Percentiles rank a stretch among this genome's conserved stretches.
Conservation (phyloP, 202 grass and related monocot genomes). For the Digitaria exilis region DNA sequence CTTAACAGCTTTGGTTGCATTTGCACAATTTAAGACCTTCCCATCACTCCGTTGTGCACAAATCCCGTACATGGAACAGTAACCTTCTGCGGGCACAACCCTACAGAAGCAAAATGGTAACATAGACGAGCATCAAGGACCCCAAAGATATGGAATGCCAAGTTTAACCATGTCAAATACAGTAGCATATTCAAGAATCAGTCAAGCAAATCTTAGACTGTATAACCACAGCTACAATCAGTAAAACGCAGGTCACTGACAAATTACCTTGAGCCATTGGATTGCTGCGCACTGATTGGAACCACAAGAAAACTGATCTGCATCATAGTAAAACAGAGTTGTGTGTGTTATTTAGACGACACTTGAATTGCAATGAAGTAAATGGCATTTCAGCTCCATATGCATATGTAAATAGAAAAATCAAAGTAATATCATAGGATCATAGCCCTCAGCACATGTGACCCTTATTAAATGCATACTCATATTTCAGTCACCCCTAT, state of each 20-base stretch:
- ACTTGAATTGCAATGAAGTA: constrained; percentile 7
- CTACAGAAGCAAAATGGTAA: constrained; percentile 47
- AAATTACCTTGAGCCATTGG: constrained; percentile 73
- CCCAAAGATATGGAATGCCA: constrained; percentile 38
- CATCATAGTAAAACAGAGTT: constrained; percentile 25
- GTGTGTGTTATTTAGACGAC: constrained; percentile 7
- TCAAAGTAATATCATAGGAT: not conserved
- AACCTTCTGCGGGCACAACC: constrained; percentile 71
- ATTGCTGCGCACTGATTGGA: constrained; percentile 59
- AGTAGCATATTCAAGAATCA: constrained; percentile 6
- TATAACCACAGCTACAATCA: constrained; percentile 26
- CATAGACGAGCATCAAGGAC: constrained; percentile 21
- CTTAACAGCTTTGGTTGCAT: constrained; percentile 85
- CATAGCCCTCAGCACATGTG: too few species aligned
- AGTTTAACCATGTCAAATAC: constrained; percentile 35
- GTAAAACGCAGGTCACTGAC: constrained; percentile 20
- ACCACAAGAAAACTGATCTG: constrained; percentile 62
- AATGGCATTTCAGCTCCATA: not conserved
- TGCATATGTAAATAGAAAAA: not conserved
- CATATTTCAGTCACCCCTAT: not conserved
- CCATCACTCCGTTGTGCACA: constrained; percentile 80
- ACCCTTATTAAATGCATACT: not conserved
- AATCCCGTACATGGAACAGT: constrained; percentile 94
- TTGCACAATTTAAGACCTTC: constrained; percentile 83
- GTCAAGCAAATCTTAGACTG: not conserved